Evolutionary conservation across 306 rosid genomes (phyloP), one percentile per base, ranked within the genome.

Genomic region (Echinosophora koreensis): DNA sequence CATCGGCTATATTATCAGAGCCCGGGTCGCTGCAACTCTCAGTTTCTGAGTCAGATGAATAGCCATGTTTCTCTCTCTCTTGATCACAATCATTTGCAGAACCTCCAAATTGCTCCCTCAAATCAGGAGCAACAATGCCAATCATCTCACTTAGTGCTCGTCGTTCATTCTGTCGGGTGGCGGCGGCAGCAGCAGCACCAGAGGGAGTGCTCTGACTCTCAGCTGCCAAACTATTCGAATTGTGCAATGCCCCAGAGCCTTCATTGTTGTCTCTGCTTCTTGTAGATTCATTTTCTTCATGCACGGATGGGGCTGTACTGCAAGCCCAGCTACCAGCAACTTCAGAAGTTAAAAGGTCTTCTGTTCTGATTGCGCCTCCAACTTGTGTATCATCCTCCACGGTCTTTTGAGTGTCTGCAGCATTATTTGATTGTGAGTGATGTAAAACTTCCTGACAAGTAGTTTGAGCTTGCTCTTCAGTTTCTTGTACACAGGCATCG

Each of bases 271-370:
- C 85, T 44, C 80, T 74, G 44, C 90, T 77, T 74, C 78, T 18
- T 55, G 70, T 84, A 73, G 92, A 88, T 41, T 83, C 83, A 71
- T 90, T 84, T 70, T 88, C 96, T 34, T 90, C 88, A 32, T 83
- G 86, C 52, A 85, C 78, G 17, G 93, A 90, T 71, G 93, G 91
- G 12, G 84, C 89, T 9, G 93, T 88, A 80, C 93, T 90, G 69
- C 81, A 87, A 52, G 96, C 91, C 93, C 91, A 90, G 89, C 93
- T 90, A 71, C 96, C 96, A 28, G 81, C 92, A 63, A 82, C 87
- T 85, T 90, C 96, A 37, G 93, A 90, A 68, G 96, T 78, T 73
- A 88, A 60, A 82, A 90, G 93, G 81, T 88, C 93, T 5, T 66
- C 81, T 0, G 93, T 87, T 77, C 88, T 78, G 67, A 88, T 66